Percentiles rank a stretch among this genome's conserved stretches.
Conservation (phyloP, 352 stramenopile species). For the Sclerospora graminicola region DNA sequence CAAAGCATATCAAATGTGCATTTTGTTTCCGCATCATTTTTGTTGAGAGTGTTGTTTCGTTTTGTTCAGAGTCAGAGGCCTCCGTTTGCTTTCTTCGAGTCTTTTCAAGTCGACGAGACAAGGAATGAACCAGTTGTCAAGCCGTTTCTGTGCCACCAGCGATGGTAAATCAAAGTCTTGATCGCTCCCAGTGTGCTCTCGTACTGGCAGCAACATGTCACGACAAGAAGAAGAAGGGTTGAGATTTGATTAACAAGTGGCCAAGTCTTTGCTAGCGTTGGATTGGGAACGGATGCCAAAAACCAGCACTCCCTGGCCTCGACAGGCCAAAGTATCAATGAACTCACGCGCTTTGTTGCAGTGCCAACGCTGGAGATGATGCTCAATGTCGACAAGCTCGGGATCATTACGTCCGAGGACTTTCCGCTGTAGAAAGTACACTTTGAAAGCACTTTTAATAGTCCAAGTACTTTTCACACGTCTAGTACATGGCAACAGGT, state of each 20-base stretch:
- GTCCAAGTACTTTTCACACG: constrained; percentile 24
- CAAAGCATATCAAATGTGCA: constrained; percentile 66
- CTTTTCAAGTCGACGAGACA: neutral
- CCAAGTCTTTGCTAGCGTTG: constrained; percentile 51
- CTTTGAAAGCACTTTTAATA: constrained; percentile 28
- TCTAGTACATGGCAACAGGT: constrained; percentile 44
- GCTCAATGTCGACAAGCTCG: constrained; percentile 55
- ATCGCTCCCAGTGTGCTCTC: constrained; percentile 53
- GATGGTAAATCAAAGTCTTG: constrained; percentile 49
- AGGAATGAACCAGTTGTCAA: constrained; percentile 1
- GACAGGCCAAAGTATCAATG: constrained; percentile 17
- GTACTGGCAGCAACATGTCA: constrained; percentile 38
- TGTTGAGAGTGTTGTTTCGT: constrained; percentile 18
- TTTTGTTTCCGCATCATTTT: constrained; percentile 45
- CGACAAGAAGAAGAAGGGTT: constrained; percentile 4
- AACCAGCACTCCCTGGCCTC: constrained; percentile 11
- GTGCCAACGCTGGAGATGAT: constrained; percentile 33
- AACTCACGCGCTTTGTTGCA: constrained; percentile 34
- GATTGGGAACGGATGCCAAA: constrained; percentile 23
- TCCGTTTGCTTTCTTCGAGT: constrained; percentile 4
- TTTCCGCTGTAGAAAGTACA: constrained; percentile 28
- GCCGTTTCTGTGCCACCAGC: constrained; percentile 9
- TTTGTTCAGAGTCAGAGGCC: constrained; percentile 19
- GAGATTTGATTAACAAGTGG: constrained; percentile 43
- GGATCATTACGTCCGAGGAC: constrained; percentile 31